Evolutionary conservation across 164 flowering plant species (phyloP), one percentile per base, ranked within the genome.

Genomic region (Tetrastigma voinierianum): DNA sequence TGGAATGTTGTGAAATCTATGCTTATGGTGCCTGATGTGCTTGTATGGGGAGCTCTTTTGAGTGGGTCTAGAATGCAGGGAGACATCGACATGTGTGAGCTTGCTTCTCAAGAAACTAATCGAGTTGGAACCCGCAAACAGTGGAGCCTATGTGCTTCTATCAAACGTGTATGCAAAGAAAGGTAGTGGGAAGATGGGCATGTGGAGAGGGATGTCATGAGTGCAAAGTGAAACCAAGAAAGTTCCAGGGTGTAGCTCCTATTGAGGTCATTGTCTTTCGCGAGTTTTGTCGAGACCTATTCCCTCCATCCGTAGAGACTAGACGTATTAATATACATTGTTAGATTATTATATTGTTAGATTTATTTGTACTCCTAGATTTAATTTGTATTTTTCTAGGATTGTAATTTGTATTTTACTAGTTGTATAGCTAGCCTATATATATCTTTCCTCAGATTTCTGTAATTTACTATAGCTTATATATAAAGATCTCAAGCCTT

Each of bases 1-100:
- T 67, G 60, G 73, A 61, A 57, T 17, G 59, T 76, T 46, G 62
- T 80, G 4, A 71, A 67, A 44, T 49, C 63, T 4, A 78, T 82
- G 86, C 86, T 76, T 10, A 73, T 80, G 76, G 56, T 72, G 66
- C 86, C 86, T 12, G 83, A 80, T 72, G 78, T 70, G 53, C 67
- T 78, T 10, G 64, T 80, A 1, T 82, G 83, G 86, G 80, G 82
- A 16, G 72, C 86, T 48, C 80, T 82, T 43, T 66, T 82, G 11
- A 78, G 76, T 59, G 84, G 76, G 0, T 74, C 70, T 46, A 78
- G 77, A 44, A 78, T 67, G 63, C 73, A 70, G 19, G 76, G 79
- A 16, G 63, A 80, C 48, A 69, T 68, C 19, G 67, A 76, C 65
- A 70, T 61, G 25, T 70, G 81, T 67, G 78, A 78, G 65, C 53